Conservation (phyloP, 176 grass and related monocot genomes). For the Otatea glauca region DNA sequence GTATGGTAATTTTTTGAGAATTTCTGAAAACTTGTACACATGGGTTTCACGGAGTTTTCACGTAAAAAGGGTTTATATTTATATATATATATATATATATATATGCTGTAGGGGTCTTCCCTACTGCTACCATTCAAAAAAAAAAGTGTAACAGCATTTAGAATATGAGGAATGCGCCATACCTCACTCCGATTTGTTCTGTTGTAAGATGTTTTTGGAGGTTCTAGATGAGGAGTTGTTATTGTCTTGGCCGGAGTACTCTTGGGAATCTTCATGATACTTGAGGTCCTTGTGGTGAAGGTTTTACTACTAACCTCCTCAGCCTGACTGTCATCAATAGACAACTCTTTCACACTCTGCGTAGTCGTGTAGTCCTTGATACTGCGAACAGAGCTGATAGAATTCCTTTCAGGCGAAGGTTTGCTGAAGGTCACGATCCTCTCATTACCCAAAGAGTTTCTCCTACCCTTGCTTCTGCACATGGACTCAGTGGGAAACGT, state of each 20-base stretch:
- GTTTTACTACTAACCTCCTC: conserved; percentile 52
- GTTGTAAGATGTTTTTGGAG: conserved; percentile 51
- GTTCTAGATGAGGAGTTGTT: conserved; percentile 41
- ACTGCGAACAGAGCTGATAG: conserved; percentile 42
- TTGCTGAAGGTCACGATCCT: conserved; percentile 52
- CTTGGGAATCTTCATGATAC: conserved; percentile 41
- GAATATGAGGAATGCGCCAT: too few species aligned
- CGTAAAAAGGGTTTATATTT: too few species aligned
- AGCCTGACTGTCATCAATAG: conserved; percentile 40
- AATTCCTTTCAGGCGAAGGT: conserved; percentile 47
- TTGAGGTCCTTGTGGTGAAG: conserved; percentile 41
- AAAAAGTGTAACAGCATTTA: too few species aligned
- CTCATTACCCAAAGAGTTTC: conserved; percentile 60
- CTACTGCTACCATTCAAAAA: too few species aligned
- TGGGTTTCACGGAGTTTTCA: too few species aligned
- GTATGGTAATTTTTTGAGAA: too few species aligned
- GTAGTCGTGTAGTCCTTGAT: conserved; percentile 50
- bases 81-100: too few species aligned
- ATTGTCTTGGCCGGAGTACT: conserved; percentile 49
- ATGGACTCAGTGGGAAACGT: conserved; percentile 45
- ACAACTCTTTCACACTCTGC: conserved; percentile 30
- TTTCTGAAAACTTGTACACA: too few species aligned
- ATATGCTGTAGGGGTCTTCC: too few species aligned
- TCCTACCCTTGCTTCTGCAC: conserved; percentile 53
- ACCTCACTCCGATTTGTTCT: conserved; percentile 52